A percentile compares a stretch with the other conserved stretches of the same genome.
These are phyloP conservation scores for Dothideomycetes sp. DNA, from an alignment of 2,329 filamentous ascomycete genomes.

Conservation along the genomic window DNA sequence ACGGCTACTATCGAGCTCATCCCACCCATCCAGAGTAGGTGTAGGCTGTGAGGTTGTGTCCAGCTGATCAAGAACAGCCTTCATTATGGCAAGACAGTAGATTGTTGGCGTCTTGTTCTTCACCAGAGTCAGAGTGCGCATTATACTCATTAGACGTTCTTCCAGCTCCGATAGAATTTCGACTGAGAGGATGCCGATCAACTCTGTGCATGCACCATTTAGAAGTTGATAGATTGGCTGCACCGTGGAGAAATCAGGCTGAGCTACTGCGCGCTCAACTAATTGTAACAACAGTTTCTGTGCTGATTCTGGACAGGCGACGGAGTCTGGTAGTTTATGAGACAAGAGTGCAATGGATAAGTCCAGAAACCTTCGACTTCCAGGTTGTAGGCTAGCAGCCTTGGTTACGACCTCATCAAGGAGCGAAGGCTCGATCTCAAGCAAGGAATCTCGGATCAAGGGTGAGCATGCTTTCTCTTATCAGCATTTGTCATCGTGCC, in stretches of 20 bases:
- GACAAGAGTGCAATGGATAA: constrained; percentile 19
- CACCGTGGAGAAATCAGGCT: constrained; percentile 17
- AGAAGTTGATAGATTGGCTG: constrained; percentile 21
- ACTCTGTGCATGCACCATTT: constrained; percentile 17
- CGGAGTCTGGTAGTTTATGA: constrained; percentile 16
- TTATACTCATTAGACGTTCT: constrained; percentile 20
- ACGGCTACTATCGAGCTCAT: background rate
- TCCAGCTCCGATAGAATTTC: constrained; percentile 18
- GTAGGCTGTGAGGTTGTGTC: background rate
- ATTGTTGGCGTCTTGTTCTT: constrained; percentile 22
- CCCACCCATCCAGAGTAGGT: background rate
- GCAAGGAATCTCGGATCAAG: constrained; percentile 19
- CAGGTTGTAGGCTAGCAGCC: constrained; percentile 12
- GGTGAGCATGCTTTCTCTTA: constrained; percentile 9
- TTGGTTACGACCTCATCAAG: constrained; percentile 17
- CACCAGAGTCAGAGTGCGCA: constrained; percentile 14
- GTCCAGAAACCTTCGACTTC: constrained; percentile 13
- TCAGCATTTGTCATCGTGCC: constrained; percentile 4
- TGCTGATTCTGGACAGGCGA: constrained; percentile 19
- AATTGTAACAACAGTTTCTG: constrained; percentile 22
- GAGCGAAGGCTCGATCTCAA: constrained; percentile 19
- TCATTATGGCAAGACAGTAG: constrained; percentile 26
- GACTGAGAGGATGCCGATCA: constrained; percentile 19
- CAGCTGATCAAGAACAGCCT: constrained; percentile 13
- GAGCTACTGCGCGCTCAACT: constrained; percentile 18